Conservation (phyloP, 139 green algal species). For the Coccomyxa sp. region DNA sequence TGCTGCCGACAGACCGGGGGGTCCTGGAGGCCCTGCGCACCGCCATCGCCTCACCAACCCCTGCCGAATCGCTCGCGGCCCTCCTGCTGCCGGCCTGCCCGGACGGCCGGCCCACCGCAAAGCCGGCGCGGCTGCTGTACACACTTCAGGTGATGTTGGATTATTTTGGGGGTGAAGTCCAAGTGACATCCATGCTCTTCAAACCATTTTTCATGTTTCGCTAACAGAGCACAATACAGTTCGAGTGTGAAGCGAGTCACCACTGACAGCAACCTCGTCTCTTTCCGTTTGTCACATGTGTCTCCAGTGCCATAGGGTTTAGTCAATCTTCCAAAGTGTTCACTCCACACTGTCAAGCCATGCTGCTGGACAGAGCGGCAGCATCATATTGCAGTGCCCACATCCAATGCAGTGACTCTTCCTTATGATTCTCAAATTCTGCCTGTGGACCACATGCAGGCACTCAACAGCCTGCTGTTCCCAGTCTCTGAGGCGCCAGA, state of each 20-base stretch:
- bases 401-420: not conserved
- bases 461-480: conserved; percentile 44
- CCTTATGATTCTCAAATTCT: not conserved
- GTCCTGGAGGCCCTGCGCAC: conserved; percentile 18
- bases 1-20: conserved; percentile 52
- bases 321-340: too few relatives aligned
- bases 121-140: conserved; percentile 43
- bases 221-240: too few relatives aligned
- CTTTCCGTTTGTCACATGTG: too few relatives aligned
- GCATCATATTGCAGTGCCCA: too few relatives aligned
- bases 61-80: not conserved
- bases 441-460: conserved; percentile 6
- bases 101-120: not conserved
- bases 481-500: conserved; percentile 10
- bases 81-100: not conserved
- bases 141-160: conserved; percentile 33
- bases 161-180: not conserved
- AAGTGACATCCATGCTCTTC: too few relatives aligned
- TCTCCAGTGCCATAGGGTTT: too few relatives aligned
- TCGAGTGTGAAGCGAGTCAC: too few relatives aligned
- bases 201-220: too few relatives aligned
- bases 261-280: too few relatives aligned
- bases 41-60: not conserved
- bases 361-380: too few relatives aligned
- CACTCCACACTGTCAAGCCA: too few relatives aligned